Conservation (phyloP, 306 rosid genomes). For the barrel medic (Medicago truncatula) region DNA sequence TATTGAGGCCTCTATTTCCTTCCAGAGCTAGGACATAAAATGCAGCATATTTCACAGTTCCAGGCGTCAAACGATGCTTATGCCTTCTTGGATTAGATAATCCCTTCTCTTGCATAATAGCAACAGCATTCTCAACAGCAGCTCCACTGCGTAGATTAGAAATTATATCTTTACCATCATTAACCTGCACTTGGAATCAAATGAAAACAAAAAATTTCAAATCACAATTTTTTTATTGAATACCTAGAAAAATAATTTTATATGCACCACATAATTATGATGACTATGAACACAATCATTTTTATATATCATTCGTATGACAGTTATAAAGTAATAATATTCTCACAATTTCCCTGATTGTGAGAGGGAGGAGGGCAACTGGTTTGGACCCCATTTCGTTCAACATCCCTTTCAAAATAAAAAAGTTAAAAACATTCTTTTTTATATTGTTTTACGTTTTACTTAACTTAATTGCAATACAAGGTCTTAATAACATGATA, state of each 20-base stretch:
- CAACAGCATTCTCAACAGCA: slow-evolving; percentile 73
- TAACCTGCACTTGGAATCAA: slow-evolving; percentile 59
- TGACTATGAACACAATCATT: slow-evolving; percentile 2
- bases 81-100: slow-evolving; percentile 64
- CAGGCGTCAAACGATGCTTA: slow-evolving; percentile 78
- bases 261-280: slow-evolving; percentile 5
- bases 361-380: slow-evolving; percentile 11
- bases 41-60: slow-evolving; percentile 89
- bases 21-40: slow-evolving; percentile 86
- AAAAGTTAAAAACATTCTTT: not conserved
- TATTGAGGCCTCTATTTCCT: slow-evolving; percentile 74
- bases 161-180: slow-evolving; percentile 61
- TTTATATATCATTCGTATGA: slow-evolving; percentile 17
- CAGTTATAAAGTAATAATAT: slow-evolving; percentile 13
- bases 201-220: slow-evolving; percentile 24
- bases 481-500: not conserved
- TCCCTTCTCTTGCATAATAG: slow-evolving; percentile 75
- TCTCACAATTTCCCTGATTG: slow-evolving; percentile 13
- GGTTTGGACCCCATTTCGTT: not conserved
- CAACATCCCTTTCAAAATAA: slow-evolving; percentile 1
- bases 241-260: not conserved
- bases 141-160: slow-evolving; percentile 75
- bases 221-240: slow-evolving; percentile 10
- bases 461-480: not conserved
- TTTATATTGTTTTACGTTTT: slow-evolving; percentile 7